phyloP scores from a whole-genome alignment of 2,329 filamentous ascomycete genomes.

The Venturia effusa region DNA sequence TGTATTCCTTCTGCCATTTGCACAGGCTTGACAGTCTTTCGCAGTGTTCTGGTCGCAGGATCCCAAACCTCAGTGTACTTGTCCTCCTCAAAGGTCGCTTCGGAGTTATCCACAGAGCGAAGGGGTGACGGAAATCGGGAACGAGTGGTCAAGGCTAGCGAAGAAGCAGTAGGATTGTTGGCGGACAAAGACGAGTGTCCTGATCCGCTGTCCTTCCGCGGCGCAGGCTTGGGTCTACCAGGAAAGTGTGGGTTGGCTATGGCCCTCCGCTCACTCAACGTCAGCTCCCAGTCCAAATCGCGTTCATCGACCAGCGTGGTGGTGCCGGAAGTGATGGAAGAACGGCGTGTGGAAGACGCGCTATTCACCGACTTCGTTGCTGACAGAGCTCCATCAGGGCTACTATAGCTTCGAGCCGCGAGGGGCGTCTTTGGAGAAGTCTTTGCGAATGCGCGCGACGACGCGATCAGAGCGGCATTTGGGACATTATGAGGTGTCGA shows the following conservation, averaged over 20 bases:
- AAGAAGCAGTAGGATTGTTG: not conserved
- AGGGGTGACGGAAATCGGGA: not conserved
- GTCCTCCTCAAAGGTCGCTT: not conserved
- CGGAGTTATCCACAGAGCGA: not conserved
- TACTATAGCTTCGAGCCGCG: slow-evolving; percentile 27
- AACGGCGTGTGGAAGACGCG: slow-evolving; percentile 5
- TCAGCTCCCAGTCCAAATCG: not conserved
- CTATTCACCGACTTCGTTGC: slow-evolving; percentile 32
- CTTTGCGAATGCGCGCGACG: slow-evolving; percentile 37
- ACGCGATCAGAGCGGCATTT: slow-evolving; percentile 39
- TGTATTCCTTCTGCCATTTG: not conserved
- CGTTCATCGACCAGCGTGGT: not conserved
- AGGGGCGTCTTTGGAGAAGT: slow-evolving; percentile 26
- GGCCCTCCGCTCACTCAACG: slow-evolving; percentile 2
- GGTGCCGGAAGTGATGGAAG: not conserved
- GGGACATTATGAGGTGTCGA: slow-evolving; percentile 13
- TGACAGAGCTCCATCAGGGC: slow-evolving; percentile 32
- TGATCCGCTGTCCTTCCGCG: not conserved
- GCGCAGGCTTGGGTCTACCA: not conserved
- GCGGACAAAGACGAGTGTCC: not conserved
- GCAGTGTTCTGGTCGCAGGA: not conserved
- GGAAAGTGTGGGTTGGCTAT: not conserved
- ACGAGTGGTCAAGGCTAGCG: not conserved
- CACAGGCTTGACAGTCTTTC: not conserved
- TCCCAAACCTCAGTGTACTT: not conserved